Percentiles rank a stretch among this genome's conserved stretches.
Evolutionary conservation across 1,284 basidiomycete species (phyloP).

Genomic region (Tremellales sp.): DNA sequence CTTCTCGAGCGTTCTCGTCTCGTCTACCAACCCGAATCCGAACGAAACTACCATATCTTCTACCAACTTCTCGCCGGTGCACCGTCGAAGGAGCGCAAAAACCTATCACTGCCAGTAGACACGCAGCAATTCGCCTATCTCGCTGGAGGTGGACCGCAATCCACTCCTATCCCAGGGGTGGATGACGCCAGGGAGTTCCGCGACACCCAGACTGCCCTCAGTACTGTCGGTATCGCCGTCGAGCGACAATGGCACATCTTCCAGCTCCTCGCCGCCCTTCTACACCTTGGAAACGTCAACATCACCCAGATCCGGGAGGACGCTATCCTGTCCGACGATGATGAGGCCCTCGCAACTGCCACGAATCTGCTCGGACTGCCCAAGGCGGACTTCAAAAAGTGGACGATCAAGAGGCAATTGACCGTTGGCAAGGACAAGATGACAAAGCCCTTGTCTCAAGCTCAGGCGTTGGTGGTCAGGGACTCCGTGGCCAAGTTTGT

Average conservation of each 20-base stretch:
- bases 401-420: conserved; percentile 98
- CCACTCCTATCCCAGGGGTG: conserved; percentile 82
- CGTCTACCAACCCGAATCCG: conserved; percentile 93
- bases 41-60: conserved; percentile 99
- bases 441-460: conserved; percentile 74
- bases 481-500: conserved; percentile 98
- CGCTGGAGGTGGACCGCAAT: conserved; percentile 83
- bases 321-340: conserved; percentile 77
- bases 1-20: conserved; percentile 94
- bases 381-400: conserved; percentile 93
- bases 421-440: conserved; percentile 94
- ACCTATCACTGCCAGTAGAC: conserved; percentile 82
- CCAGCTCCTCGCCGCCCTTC: conserved; percentile 82
- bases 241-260: conserved; percentile 99
- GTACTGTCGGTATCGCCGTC: conserved; percentile 93
- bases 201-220: conserved; percentile 87
- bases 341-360: conserved; percentile 73
- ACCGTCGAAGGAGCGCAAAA: conserved; percentile 89
- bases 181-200: conserved; percentile 96
- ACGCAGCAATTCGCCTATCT: conserved; percentile 83
- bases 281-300: conserved; percentile 96
- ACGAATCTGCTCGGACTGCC: conserved; percentile 88
- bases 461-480: conserved; percentile 90
- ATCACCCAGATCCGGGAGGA: conserved; percentile 78
- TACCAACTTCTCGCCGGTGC: conserved; percentile 98